These are phyloP conservation scores for Phytopythium boreale DNA, from an alignment of 352 stramenopile genomes.

Conservation along the genomic window DNA sequence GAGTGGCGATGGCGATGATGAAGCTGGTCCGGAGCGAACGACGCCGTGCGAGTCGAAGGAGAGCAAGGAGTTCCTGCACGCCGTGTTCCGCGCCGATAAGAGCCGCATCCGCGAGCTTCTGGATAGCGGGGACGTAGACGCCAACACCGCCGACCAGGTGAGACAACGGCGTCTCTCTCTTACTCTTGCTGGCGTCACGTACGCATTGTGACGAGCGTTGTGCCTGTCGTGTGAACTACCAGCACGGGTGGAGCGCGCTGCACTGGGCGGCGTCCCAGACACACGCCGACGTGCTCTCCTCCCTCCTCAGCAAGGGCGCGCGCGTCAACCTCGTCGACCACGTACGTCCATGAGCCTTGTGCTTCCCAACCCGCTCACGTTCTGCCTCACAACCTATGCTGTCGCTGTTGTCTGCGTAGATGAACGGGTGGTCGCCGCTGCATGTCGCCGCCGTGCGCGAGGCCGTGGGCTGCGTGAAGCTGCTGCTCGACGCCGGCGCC, in stretches of 20 bases:
- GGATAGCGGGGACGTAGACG: constrained; percentile 36
- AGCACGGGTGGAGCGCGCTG: constrained; percentile 78
- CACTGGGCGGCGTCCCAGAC: constrained; percentile 76
- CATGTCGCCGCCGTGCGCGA: constrained; percentile 63
- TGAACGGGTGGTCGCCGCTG: constrained; percentile 68
- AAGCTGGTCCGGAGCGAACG: constrained; percentile 28
- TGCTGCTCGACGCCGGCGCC: constrained; percentile 45
- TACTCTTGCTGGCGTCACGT: not conserved
- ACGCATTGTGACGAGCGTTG: not conserved
- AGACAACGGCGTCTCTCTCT: not conserved
- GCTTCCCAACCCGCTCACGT: not conserved
- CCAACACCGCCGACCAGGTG: constrained; percentile 60
- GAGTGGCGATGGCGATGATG: constrained; percentile 9
- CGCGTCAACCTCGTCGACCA: constrained; percentile 62
- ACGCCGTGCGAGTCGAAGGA: constrained; percentile 44
- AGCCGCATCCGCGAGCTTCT: constrained; percentile 54
- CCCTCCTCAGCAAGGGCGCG: constrained; percentile 39
- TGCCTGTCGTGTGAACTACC: not conserved
- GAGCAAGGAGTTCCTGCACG: constrained; percentile 59
- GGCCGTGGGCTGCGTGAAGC: constrained; percentile 33
- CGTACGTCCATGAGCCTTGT: constrained; percentile 12
- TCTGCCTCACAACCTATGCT: not conserved
- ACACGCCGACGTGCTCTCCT: constrained; percentile 45
- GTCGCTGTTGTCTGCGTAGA: constrained; percentile 13
- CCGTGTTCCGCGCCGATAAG: constrained; percentile 59